Evolutionary conservation across 371 early-diverging fungal genomes (phyloP), one percentile per base, ranked within the genome.

Genomic region (Mortierella sp.): DNA sequence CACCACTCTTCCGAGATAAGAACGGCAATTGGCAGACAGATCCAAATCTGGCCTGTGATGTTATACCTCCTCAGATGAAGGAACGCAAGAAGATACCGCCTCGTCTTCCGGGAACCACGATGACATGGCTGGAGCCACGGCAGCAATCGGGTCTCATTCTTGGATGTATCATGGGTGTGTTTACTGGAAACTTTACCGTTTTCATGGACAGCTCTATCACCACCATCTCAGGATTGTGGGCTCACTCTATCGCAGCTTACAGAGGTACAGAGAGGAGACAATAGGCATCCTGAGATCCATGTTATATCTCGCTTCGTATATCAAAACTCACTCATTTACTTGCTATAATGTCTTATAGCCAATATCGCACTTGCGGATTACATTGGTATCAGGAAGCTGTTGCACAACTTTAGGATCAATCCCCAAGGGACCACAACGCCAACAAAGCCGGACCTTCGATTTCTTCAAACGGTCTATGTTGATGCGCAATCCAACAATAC

Each of bases 141-240:
- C 93, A 93, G 65, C 93, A 94, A 70, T 78, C 93, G 31, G 95
- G 95, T 3, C 78, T 95, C 38, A 72, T 91, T 23, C 67, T 90
- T 18, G 87, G 91, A 24, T 82, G 85, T 5, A 82, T 95, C 19
- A 82, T 85, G 70, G 89, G 90, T 7, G 84, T 90, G 13, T 93
- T 82, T 79, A 80, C 85, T 42, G 95, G 95, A 2, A 83, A 88
- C 65, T 83, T 83, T 47, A 87, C 88, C 0, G 70, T 94, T 1
- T 90, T 88, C 68, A 74, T 89, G 27, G 85, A 86, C 58, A 88
- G 87, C 23, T 69, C 82, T 1, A 85, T 89, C 38, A 78, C 89
- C 45, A 87, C 88, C 14, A 64, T 83, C 3, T 88, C 91, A 9
- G 87, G 89, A 19, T 81, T 89, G 3, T 95, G 92, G 88, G 82